A percentile compares a stretch with the other conserved stretches of the same genome.
phyloP scores from a whole-genome alignment of 805 yeast species.

The Kuraishia ogatae region DNA sequence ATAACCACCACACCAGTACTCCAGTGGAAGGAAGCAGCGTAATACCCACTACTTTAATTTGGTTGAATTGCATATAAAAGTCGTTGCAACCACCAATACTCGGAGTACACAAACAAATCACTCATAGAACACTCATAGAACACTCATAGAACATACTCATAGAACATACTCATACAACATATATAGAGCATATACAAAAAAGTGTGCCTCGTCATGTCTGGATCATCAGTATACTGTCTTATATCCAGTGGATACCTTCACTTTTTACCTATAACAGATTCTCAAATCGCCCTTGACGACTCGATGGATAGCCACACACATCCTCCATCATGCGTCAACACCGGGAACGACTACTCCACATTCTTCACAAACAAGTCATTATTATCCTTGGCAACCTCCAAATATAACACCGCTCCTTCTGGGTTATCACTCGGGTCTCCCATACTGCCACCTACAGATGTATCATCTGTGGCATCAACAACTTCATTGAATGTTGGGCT shows the following conservation, averaged over 20 bases:
- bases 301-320: background rate
- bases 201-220: background rate
- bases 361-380: constrained; percentile 2
- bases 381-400: background rate
- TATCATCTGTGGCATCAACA: background rate
- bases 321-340: background rate
- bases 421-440: background rate
- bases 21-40: too few relatives aligned
- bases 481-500: background rate
- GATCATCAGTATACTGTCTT: constrained; percentile 15
- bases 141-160: too few relatives aligned
- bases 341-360: background rate
- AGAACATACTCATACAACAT: too few relatives aligned
- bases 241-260: constrained; percentile 19
- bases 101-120: too few relatives aligned
- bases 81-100: too few relatives aligned
- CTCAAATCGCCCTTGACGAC: background rate
- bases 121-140: too few relatives aligned
- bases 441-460: background rate
- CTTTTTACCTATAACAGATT: constrained; percentile 13
- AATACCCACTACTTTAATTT: too few relatives aligned
- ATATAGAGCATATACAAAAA: background rate
- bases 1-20: too few relatives aligned
- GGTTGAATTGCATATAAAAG: too few relatives aligned
- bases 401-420: background rate